Evolutionary conservation across 2,329 filamentous ascomycete genomes (phyloP).

Genomic region (Cladobotryum mycophilum): DNA sequence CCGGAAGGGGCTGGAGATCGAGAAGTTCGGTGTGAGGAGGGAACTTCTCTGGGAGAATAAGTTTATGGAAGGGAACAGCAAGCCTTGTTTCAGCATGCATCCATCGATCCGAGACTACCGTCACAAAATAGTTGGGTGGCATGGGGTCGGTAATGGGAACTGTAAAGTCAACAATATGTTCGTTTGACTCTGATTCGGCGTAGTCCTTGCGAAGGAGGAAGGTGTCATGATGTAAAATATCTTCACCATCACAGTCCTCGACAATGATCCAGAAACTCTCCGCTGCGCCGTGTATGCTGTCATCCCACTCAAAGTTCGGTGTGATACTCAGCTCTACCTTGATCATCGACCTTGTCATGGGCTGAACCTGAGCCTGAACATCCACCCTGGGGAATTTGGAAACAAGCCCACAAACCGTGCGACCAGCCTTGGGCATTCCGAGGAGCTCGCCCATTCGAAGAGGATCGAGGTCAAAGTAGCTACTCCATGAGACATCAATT

Average conservation of each 20-base stretch:
- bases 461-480: constrained; percentile 93
- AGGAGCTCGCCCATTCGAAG: constrained; percentile 93
- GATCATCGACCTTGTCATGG: constrained; percentile 89
- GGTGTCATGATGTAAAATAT: constrained; percentile 89
- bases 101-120: constrained; percentile 90
- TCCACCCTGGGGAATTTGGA: constrained; percentile 91
- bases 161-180: constrained; percentile 93
- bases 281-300: constrained; percentile 74
- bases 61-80: constrained; percentile 88
- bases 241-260: constrained; percentile 95
- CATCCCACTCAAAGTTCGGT: constrained; percentile 95
- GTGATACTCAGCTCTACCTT: constrained; percentile 85
- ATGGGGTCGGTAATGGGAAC: constrained; percentile 96
- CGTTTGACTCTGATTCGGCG: constrained; percentile 75
- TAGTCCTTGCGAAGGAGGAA: constrained; percentile 90
- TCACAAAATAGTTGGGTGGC: constrained; percentile 98
- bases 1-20: constrained; percentile 84
- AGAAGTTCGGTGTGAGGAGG: constrained; percentile 87
- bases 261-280: constrained; percentile 97
- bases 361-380: constrained; percentile 88
- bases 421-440: constrained; percentile 81
- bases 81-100: constrained; percentile 96
- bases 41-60: constrained; percentile 92
- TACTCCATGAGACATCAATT: constrained; percentile 88
- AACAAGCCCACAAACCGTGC: constrained; percentile 77